These are phyloP conservation scores for Goniomonas avonlea DNA, from an alignment of 78 protist genomes.

Conservation along the genomic window DNA sequence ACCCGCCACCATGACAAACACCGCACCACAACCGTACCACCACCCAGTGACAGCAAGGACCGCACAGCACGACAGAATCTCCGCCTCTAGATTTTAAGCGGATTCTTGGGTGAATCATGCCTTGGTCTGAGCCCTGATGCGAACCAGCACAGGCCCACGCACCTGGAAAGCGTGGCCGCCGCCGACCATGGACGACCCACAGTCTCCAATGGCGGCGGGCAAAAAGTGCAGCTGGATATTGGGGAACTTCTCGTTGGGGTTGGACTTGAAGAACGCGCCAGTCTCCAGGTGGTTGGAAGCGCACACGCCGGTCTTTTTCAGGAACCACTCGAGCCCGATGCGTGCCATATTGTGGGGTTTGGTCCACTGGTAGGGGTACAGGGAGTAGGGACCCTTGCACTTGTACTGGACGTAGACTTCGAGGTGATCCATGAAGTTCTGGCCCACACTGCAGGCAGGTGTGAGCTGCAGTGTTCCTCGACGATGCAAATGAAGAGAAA, in stretches of 20 bases:
- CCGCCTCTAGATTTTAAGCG: no score
- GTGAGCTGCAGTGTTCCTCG: no score
- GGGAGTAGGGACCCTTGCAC: conserved; percentile 26
- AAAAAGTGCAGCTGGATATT: conserved; percentile 26
- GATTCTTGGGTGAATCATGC: no score
- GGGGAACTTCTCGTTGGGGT: conserved; percentile 9
- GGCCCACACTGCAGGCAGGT: not conserved
- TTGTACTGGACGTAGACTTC: conserved; percentile 1
- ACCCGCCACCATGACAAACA: no score
- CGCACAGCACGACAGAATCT: no score
- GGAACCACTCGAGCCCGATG: not conserved
- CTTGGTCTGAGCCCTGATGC: not conserved
- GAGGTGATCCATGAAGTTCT: conserved; percentile 27
- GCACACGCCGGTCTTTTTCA: not conserved
- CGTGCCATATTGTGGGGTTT: not conserved
- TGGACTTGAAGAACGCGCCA: not conserved
- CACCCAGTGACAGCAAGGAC: no score
- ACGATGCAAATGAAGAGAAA: no score
- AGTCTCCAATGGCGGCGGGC: conserved; percentile 33
- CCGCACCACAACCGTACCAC: no score
- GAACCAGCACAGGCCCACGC: not conserved
- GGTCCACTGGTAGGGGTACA: not conserved
- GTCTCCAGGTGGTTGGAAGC: conserved; percentile 32
- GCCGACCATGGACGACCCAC: no score
- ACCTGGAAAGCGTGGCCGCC: not conserved